Base-by-base conservation (phyloP, 305 asterid genomes). In the Fraxinus paxiana region DNA sequence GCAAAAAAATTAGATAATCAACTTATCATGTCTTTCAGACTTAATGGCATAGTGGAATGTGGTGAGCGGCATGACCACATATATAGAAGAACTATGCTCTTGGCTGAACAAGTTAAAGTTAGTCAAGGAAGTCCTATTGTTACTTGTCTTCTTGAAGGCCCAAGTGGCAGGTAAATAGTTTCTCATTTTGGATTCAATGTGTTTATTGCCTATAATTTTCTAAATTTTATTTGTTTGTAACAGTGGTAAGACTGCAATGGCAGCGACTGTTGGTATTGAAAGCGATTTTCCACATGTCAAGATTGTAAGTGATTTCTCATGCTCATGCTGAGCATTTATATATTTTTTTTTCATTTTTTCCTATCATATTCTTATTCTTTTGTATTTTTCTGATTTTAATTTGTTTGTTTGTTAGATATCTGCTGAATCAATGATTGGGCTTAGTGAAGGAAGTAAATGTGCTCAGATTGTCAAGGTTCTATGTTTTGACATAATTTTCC, bases 181-280 rank as follows among this genome's bases (percentile, higher is more conserved):
- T 22, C 75, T 48, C 75, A 84, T 67, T 33, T 34, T 82, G 67
- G 72, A 22, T 80, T 81, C 51, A n/a, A n/a, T 54, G 67, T 80
- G 63, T 82, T 34, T 20, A 77, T 83, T 82, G 43, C 75, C 43
- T 1, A 31, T 69, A 72, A 75, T 63, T 43, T 22, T 38, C 31
- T 61, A 77, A 73, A 81, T 46, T 46, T 75, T 77, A 73, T 82
- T 78, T 79, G 75, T 59, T 78, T 77, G 85, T 72, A 77, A 86
- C 97, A 96, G 99, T 90, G 99, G 99, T 81, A 96, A 94, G 90
- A 90, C 97, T 78, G 99, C 99, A 46, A 92, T 93, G 97, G 98
- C 98, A 75, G 97, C 99, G 70, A 92, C 98, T 34, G 82, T 94
- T 80, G 98, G 99, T 59, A 91, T 96, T 81, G 92, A 92, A 75